Base-by-base conservation (phyloP, 805 yeast species). In the Yarrowia hollandica region DNA sequence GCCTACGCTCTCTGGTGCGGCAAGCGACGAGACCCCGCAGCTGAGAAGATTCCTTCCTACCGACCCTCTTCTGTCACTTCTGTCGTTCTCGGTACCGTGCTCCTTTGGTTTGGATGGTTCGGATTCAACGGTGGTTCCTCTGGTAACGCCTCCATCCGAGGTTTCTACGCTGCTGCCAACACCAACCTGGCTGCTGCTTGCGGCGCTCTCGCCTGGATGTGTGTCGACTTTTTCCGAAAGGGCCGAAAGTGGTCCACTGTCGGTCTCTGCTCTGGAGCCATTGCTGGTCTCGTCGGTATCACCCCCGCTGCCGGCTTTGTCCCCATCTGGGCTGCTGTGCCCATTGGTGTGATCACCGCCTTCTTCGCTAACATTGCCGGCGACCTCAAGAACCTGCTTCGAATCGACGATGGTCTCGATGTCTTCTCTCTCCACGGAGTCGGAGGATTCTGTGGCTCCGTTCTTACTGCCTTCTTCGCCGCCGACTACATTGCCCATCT, bases 41-140 rank as follows among this genome's bases (percentile, higher is more conserved):
- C 78, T 39, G 79, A 80, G 57, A 82, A 83, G 64, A 78, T 89
- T 65, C 97, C 97, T 63, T 86, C 86, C 71, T 91, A 90, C 77
- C 89, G 84, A 75, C 98, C 99, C 37, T 97, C 92, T 72, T 86
- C 94, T 19, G 96, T 92, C 34, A 82, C 96, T 8, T 82, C 90
- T 46, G 89, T 90, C 61, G 97, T 91, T 15, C 75, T 94, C 61
- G 99, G 99, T 59, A 90, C 97, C 18, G 86, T 89, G 11, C 88
- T 94, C 77, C 81, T 94, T 66, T 92, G 97, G 97, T 90, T 94
- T 68, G 99, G 98, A 33, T 94, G 99, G 99, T 90, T 90, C 69
- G 97, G 97, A 37, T 94, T 94, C 83, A 94, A 94, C 80, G 97
- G 97, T 74, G 98, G 98, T 68, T 90, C 97, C 48, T 88, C 97